A percentile compares a stretch with the other conserved stretches of the same genome.
Conservation (phyloP, 352 stramenopile species). For the Globisporangium nunn region DNA sequence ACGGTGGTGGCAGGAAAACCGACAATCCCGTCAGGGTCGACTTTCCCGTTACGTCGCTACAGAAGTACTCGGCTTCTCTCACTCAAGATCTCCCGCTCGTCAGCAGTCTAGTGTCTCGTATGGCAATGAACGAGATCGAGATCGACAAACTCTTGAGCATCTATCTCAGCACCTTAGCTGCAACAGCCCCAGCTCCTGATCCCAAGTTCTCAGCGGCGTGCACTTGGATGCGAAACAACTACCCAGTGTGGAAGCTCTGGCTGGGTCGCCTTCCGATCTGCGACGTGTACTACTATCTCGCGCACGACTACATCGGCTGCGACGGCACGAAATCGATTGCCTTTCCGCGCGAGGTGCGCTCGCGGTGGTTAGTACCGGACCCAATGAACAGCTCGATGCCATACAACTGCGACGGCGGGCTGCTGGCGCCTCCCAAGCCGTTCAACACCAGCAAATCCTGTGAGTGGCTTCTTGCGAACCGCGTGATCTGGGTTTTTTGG, state of each 20-base stretch:
- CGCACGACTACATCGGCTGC: constrained; percentile 24
- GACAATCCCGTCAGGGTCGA: constrained; percentile 34
- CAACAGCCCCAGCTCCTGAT: constrained; percentile 5
- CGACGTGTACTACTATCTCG: constrained; percentile 23
- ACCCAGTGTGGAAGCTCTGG: constrained; percentile 30
- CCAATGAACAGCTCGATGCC: constrained; percentile 27
- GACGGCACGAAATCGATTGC: constrained; percentile 7
- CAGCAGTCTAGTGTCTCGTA: constrained; percentile 2
- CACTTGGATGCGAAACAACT: constrained; percentile 36
- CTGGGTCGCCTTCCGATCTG: constrained; percentile 29
- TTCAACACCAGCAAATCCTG: constrained; percentile 32
- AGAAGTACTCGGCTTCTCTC: constrained; percentile 24
- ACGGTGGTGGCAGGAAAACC: constrained; percentile 35
- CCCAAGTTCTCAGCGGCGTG: constrained; percentile 30
- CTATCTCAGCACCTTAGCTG: constrained; percentile 4
- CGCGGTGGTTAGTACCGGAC: constrained; percentile 27
- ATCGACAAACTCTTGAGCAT: constrained; percentile 12
- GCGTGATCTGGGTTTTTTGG: constrained; percentile 30
- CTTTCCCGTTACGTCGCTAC: constrained; percentile 25
- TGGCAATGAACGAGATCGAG: constrained; percentile 13
- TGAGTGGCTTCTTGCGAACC: constrained; percentile 25
- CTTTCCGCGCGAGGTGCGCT: constrained; percentile 22
- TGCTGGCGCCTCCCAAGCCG: constrained; percentile 15
- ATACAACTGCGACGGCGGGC: constrained; percentile 34
- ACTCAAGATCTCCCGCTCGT: constrained; percentile 10